A percentile compares a stretch with the other conserved stretches of the same genome.
Conservation (phyloP, 2,329 filamentous ascomycete species). For the Fusarium subglutinans region DNA sequence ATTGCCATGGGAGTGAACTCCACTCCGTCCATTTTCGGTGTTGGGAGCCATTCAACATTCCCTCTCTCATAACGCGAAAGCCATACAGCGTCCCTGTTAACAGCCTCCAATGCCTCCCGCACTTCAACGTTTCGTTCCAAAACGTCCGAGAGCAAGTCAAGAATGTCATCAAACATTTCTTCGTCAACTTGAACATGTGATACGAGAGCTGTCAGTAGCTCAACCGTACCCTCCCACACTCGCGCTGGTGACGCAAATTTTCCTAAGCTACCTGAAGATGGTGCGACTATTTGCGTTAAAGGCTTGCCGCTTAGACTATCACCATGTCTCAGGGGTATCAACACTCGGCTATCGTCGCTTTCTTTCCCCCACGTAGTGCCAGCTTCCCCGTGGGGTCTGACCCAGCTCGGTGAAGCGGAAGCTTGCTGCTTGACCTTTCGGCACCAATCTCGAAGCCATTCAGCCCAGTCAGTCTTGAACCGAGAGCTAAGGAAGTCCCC, state of each 20-base stretch:
- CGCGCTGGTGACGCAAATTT: constrained; percentile 69
- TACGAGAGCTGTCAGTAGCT: constrained; percentile 69
- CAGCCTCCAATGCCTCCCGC: constrained; percentile 65
- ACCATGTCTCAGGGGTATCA: constrained; percentile 47
- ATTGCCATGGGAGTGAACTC: constrained; percentile 48
- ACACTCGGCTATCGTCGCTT: constrained; percentile 39
- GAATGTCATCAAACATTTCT: constrained; percentile 74
- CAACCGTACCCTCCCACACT: constrained; percentile 71
- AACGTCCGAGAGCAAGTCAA: constrained; percentile 67
- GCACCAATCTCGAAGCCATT: constrained; percentile 62
- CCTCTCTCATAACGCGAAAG: constrained; percentile 64
- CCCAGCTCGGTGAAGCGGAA: constrained; percentile 28
- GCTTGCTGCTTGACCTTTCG: constrained; percentile 54
- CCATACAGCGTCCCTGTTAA: constrained; percentile 84
- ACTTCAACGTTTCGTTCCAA: constrained; percentile 59
- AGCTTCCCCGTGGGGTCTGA: constrained; percentile 30
- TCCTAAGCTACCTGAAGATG: constrained; percentile 55
- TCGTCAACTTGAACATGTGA: constrained; percentile 72
- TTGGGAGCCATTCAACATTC: constrained; percentile 47
- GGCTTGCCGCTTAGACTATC: constrained; percentile 32
- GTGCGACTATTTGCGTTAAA: constrained; percentile 1
- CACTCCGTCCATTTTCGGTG: constrained; percentile 55
- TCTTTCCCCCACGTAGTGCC: constrained; percentile 23
- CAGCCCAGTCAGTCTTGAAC: constrained; percentile 77
- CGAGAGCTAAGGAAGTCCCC: constrained; percentile 84